These are phyloP conservation scores for Leishmania braziliensis DNA, from an alignment of 208 protist genomes.

Conservation along the genomic window DNA sequence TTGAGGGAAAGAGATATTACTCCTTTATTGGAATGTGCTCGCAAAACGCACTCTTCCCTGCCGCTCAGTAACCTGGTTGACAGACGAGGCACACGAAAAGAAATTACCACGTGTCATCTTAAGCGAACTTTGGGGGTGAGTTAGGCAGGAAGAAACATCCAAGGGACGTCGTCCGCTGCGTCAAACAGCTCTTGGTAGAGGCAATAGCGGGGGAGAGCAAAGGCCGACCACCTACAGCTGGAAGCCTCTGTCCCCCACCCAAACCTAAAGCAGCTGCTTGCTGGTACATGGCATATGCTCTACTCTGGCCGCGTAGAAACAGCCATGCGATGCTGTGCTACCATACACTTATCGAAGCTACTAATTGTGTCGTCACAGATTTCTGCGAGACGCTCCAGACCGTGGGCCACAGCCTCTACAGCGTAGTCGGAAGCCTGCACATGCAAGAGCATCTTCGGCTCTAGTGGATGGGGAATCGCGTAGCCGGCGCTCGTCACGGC, in stretches of 20 bases:
- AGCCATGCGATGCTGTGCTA: slow-evolving; percentile 35
- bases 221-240: not conserved
- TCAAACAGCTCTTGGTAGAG: not conserved
- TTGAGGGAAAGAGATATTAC: not conserved
- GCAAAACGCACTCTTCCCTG: not conserved
- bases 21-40: not conserved
- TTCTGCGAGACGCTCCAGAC: slow-evolving; percentile 75
- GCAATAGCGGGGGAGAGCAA: not conserved
- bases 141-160: not conserved
- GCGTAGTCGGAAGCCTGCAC: slow-evolving; percentile 90
- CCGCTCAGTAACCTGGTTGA: not conserved
- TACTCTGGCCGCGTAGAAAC: slow-evolving; percentile 24
- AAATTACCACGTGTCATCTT: slow-evolving; percentile 2
- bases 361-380: slow-evolving; percentile 81
- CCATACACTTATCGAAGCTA: slow-evolving; percentile 78
- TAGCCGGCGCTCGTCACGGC: slow-evolving; percentile 91
- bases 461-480: slow-evolving; percentile 93
- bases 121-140: not conserved
- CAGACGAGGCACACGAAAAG: not conserved
- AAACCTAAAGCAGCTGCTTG: not conserved
- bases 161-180: not conserved
- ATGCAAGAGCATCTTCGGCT: slow-evolving; percentile 93
- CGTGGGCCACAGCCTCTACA: slow-evolving; percentile 80
- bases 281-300: not conserved
- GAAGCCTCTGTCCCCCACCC: not conserved